These are phyloP conservation scores for Phaeosphaeriaceae sp. DNA, from an alignment of 2,329 filamentous ascomycete species.

Conservation along the genomic window DNA sequence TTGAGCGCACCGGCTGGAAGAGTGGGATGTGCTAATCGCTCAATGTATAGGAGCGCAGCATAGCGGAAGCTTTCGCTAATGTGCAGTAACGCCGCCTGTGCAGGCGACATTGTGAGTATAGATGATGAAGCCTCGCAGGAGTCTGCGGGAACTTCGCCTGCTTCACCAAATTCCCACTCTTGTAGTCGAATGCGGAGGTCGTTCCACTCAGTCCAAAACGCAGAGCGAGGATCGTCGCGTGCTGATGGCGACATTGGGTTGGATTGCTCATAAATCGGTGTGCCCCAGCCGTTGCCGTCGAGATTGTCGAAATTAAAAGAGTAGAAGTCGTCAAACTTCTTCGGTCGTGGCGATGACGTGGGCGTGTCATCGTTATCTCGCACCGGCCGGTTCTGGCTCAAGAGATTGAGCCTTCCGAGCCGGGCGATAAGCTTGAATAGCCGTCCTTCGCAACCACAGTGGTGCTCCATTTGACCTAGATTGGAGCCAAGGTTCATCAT, in stretches of 20 bases:
- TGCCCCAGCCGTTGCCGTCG: conserved; percentile 72
- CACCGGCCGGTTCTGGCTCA: conserved; percentile 71
- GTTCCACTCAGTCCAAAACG: conserved; percentile 89
- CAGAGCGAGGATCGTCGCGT: conserved; percentile 62
- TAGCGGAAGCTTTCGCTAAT: conserved; percentile 92
- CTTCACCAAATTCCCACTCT: conserved; percentile 73
- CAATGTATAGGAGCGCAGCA: conserved; percentile 86
- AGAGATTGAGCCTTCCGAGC: conserved; percentile 81
- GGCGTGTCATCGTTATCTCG: conserved; percentile 45
- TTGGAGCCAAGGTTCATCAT: conserved; percentile 70
- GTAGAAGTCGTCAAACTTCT: conserved; percentile 57
- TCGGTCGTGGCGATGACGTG: conserved; percentile 41
- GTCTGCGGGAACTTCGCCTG: conserved; percentile 34
- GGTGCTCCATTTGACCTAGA: conserved; percentile 79
- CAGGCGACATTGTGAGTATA: conserved; percentile 47
- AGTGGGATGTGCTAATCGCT: conserved; percentile 80
- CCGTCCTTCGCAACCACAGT: conserved; percentile 84
- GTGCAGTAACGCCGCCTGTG: conserved; percentile 77
- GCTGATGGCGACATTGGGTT: conserved; percentile 48
- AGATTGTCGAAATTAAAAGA: conserved; percentile 64
- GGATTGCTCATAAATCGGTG: conserved; percentile 59
- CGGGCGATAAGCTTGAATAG: conserved; percentile 87
- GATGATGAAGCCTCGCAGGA: conserved; percentile 34
- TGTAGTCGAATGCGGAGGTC: conserved; percentile 78
- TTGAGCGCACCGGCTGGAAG: conserved; percentile 75